phyloP scores from a whole-genome alignment of 106 monocot species.

The Alisma plantagoaquatica region DNA sequence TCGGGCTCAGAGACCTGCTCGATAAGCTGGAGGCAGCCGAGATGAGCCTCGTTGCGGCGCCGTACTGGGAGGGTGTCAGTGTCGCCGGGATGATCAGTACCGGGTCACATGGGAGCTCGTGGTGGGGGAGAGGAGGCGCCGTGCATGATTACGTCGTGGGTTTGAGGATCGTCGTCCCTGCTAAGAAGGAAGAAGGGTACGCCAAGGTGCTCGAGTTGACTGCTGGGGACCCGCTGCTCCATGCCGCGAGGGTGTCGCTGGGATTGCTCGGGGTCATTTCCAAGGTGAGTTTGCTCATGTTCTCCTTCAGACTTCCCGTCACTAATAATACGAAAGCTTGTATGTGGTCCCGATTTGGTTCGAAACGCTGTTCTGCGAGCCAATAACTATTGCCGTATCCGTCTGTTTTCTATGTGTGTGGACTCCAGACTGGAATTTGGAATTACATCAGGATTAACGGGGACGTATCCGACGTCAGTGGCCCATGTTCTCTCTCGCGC shows the following conservation, averaged over 20 bases:
- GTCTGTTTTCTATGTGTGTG: too few species aligned
- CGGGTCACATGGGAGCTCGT: conserved; percentile 77
- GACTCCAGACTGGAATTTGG: too few species aligned
- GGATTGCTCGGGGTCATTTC: conserved; percentile 59
- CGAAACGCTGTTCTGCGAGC: neutral
- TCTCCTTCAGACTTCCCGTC: neutral
- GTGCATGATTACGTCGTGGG: conserved; percentile 55
- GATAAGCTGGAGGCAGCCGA: conserved; percentile 49
- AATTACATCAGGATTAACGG: too few species aligned
- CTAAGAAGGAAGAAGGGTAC: conserved; percentile 25
- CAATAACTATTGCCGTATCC: too few species aligned
- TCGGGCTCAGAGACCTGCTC: conserved; percentile 48
- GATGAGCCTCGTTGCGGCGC: conserved; percentile 56
- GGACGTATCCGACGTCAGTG: neutral
- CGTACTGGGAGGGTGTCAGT: conserved; percentile 87
- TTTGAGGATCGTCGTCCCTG: conserved; percentile 48
- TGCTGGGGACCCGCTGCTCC: conserved; percentile 16
- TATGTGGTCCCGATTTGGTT: neutral
- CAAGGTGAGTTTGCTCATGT: conserved; percentile 27
- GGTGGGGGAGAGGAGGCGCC: conserved; percentile 71
- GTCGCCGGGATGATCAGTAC: conserved; percentile 54
- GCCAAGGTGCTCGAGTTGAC: conserved; percentile 41
- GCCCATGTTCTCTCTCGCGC: too few species aligned
- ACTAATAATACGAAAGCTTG: neutral
- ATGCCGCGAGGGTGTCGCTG: conserved; percentile 50